A percentile compares a stretch with the other conserved stretches of the same genome.
phyloP scores from a whole-genome alignment of 148 eudicot species.

The Rhododendron molle region DNA sequence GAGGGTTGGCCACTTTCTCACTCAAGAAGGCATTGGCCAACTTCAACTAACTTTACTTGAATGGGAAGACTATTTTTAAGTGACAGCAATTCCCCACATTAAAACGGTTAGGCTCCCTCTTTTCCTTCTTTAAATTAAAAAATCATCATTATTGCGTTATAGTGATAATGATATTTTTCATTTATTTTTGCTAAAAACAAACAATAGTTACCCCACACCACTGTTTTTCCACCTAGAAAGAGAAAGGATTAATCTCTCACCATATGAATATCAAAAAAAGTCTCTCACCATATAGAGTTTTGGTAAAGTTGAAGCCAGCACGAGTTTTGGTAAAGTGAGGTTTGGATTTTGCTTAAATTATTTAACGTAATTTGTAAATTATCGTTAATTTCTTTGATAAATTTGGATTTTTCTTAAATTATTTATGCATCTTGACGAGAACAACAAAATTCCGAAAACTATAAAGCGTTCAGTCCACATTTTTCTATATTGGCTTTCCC shows the following conservation, averaged over 20 bases:
- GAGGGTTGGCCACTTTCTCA: slow-evolving; percentile 50
- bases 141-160: background rate
- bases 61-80: slow-evolving; percentile 56
- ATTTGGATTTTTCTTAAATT: background rate
- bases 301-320: too few species aligned
- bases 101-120: slow-evolving; percentile 27
- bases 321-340: too few species aligned
- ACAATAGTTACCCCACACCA: background rate
- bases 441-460: background rate
- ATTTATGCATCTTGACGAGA: background rate
- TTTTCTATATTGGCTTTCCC: too few species aligned
- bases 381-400: background rate
- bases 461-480: too few species aligned
- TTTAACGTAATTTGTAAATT: too few species aligned
- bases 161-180: background rate
- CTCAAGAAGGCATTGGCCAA: slow-evolving; percentile 44
- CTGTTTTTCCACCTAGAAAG: background rate
- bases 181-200: background rate
- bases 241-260: background rate
- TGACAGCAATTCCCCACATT: slow-evolving; percentile 22
- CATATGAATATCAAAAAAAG: too few species aligned
- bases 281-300: background rate
- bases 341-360: background rate
- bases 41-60: slow-evolving; percentile 63
- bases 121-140: background rate